These are phyloP conservation scores for Kodamaea suecica DNA, from an alignment of 1,139 yeast genomes.

Conservation along the genomic window DNA sequence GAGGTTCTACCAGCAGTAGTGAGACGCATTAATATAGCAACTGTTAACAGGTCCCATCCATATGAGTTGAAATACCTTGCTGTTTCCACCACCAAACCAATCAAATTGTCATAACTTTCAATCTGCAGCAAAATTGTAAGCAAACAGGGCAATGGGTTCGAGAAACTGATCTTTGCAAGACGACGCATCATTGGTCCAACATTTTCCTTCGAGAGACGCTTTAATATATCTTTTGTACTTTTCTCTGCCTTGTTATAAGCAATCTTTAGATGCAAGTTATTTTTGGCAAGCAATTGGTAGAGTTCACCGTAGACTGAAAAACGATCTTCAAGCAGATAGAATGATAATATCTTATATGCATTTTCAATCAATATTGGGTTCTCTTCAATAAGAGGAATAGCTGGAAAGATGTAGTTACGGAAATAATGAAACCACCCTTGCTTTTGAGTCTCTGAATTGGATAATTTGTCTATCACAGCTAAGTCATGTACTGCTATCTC, in stretches of 20 bases:
- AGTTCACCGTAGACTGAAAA: conserved; percentile 85
- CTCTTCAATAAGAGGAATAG: conserved; percentile 56
- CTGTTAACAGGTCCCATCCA: conserved; percentile 85
- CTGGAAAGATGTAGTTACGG: conserved; percentile 67
- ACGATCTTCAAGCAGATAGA: conserved; percentile 61
- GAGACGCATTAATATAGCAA: conserved; percentile 68
- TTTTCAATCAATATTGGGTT: conserved; percentile 64
- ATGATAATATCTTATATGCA: conserved; percentile 52
- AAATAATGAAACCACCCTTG: conserved; percentile 59
- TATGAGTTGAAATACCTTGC: conserved; percentile 74
- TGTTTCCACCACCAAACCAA: conserved; percentile 73
- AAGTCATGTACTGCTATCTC: conserved; percentile 51
- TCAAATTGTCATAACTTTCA: conserved; percentile 90
- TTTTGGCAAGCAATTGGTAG: conserved; percentile 54
- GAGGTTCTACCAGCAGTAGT: conserved; percentile 63
- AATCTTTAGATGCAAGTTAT: conserved; percentile 55
- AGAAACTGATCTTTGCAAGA: conserved; percentile 70
- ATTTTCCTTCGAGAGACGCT: conserved; percentile 84
- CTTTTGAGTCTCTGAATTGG: conserved; percentile 15
- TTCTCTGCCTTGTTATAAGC: conserved; percentile 74
- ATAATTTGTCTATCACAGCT: conserved; percentile 11
- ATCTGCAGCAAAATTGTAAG: conserved; percentile 64
- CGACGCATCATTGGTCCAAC: conserved; percentile 74
- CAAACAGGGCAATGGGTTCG: conserved; percentile 81
- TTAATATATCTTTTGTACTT: conserved; percentile 74